A percentile compares a stretch with the other conserved stretches of the same genome.
phyloP scores from a whole-genome alignment of 176 grass and related monocot species.

The Secale cereale region DNA sequence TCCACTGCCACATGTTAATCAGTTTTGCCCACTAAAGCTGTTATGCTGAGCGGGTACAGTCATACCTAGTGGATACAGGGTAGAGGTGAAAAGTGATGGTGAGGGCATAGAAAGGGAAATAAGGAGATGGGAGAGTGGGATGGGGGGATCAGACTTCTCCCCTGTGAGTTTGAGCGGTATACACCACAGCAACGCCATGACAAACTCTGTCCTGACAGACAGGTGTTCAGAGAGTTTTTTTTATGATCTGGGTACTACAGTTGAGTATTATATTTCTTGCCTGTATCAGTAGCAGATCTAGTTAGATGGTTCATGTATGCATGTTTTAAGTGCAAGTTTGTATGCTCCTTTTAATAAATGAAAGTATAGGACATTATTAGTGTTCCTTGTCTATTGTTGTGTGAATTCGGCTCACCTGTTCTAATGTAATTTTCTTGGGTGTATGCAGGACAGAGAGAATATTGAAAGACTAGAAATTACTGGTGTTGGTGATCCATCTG shows the following conservation, averaged over 20 bases:
- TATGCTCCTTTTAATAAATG: background rate
- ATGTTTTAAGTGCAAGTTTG: conserved; percentile 11
- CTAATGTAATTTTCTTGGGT: conserved; percentile 14
- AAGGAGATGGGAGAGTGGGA: background rate
- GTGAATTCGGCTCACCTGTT: background rate
- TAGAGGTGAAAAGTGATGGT: background rate
- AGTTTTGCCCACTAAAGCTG: background rate
- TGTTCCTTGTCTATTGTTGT: background rate
- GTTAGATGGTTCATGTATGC: conserved; percentile 11
- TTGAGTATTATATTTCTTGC: background rate
- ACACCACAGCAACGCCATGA: background rate
- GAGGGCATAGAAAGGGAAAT: background rate
- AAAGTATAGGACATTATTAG: background rate
- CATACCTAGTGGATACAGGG: background rate
- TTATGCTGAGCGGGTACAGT: background rate
- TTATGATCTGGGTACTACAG: background rate
- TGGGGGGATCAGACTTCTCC: background rate
- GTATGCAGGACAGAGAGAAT: conserved; percentile 76
- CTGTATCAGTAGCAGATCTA: conserved; percentile 15
- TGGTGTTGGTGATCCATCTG: conserved; percentile 92
- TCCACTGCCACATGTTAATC: background rate
- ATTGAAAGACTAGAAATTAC: conserved; percentile 93
- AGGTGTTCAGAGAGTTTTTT: background rate
- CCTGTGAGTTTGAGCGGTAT: background rate
- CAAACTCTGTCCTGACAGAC: background rate